These are phyloP conservation scores for Beauveria sp. DNA, from an alignment of 2,329 filamentous ascomycete genomes.

Conservation along the genomic window DNA sequence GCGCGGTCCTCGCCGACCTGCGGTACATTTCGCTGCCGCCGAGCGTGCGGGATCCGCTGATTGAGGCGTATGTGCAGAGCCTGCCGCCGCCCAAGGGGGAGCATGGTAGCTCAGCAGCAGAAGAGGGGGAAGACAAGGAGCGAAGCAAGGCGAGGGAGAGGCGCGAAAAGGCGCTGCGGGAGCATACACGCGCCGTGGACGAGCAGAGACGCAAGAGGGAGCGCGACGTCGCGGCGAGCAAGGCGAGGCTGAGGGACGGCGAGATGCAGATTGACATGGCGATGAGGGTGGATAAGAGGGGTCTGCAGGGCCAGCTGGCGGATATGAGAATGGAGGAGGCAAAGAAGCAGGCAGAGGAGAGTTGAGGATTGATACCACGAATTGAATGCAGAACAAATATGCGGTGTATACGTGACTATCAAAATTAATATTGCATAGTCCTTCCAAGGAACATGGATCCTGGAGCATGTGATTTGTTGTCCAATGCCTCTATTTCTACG, in stretches of 20 bases:
- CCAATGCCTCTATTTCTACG: neutral
- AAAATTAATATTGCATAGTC: no score
- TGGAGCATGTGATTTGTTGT: neutral
- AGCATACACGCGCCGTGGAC: constrained; percentile 53
- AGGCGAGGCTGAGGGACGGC: constrained; percentile 54
- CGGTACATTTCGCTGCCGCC: constrained; percentile 62
- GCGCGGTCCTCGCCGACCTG: constrained; percentile 55
- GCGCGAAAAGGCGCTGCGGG: constrained; percentile 59
- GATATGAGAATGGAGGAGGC: constrained; percentile 20
- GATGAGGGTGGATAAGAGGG: constrained; percentile 61
- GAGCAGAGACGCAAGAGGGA: constrained; percentile 56
- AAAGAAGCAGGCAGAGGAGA: constrained; percentile 14
- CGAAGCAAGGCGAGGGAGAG: constrained; percentile 41
- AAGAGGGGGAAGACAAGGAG: constrained; percentile 35
- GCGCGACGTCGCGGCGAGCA: constrained; percentile 52
- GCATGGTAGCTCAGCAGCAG: constrained; percentile 38
- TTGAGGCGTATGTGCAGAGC: constrained; percentile 59
- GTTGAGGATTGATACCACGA: constrained; percentile 12
- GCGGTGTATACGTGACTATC: neutral
- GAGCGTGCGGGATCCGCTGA: constrained; percentile 52
- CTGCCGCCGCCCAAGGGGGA: constrained; percentile 51
- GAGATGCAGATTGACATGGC: constrained; percentile 61
- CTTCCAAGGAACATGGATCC: no score
- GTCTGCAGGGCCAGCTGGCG: constrained; percentile 53
- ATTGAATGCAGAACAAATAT: neutral